Evolutionary conservation across 768 basidiomycete species (phyloP).

Genomic region (Rhizopogon roseolus): DNA sequence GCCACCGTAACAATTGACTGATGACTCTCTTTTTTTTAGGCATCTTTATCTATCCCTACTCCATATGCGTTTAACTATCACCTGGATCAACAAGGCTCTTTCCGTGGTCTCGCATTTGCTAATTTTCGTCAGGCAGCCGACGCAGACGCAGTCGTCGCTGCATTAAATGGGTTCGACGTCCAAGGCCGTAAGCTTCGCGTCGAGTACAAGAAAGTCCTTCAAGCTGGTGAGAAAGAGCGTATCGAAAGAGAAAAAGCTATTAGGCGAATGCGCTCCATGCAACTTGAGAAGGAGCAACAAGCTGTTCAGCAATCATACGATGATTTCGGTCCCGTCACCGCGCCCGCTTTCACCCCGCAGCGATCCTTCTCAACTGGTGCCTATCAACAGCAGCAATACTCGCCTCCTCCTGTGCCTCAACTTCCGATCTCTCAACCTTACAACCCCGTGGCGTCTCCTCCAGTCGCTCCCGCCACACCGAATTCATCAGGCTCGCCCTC

Average conservation of each 20-base stretch:
- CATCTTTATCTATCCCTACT: conserved; percentile 88
- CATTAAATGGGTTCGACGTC: conserved; percentile 93
- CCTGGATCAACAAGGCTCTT: conserved; percentile 91
- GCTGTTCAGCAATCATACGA: conserved; percentile 55
- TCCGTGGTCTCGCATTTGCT: conserved; percentile 96
- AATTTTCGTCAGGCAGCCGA: conserved; percentile 92
- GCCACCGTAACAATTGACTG: background rate
- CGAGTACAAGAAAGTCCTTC: conserved; percentile 99
- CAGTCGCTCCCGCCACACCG: conserved; percentile 53
- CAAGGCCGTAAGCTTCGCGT: conserved; percentile 96
- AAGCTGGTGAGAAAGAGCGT: conserved; percentile 97
- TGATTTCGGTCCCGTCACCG: conserved; percentile 60
- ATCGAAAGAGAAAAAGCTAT: conserved; percentile 99
- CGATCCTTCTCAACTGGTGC: conserved; percentile 67
- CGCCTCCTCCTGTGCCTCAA: conserved; percentile 47
- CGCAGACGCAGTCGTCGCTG: conserved; percentile 93
- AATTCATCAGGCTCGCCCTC: conserved; percentile 54
- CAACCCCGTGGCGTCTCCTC: conserved; percentile 44
- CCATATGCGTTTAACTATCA: conserved; percentile 99
- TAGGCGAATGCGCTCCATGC: conserved; percentile 96
- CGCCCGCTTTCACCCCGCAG: conserved; percentile 60
- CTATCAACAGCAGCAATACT: conserved; percentile 62
- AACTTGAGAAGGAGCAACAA: conserved; percentile 80
- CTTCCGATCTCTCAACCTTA: conserved; percentile 38
- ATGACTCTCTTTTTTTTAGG: conserved; percentile 38